Evolutionary conservation across 1,139 yeast genomes (phyloP).

Genomic region (Geotrichum candidum): DNA sequence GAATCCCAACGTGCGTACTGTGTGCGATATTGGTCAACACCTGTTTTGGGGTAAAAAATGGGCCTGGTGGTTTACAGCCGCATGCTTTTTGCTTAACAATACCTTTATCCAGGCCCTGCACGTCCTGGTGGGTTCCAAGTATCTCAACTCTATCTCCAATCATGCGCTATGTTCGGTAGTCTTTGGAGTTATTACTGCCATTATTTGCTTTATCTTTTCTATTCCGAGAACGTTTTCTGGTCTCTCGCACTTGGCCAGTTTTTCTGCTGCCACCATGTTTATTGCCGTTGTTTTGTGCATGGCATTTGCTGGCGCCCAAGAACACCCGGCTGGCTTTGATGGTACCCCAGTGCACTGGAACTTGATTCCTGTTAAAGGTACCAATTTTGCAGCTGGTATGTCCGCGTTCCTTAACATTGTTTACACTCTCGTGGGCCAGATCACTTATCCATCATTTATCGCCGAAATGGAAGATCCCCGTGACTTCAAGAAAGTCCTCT

Average conservation of each 20-base stretch:
- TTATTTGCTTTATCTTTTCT: conserved; percentile 46
- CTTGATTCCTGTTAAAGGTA: conserved; percentile 48
- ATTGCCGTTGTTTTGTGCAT: conserved; percentile 49
- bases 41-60: conserved; percentile 47
- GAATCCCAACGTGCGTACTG: conserved; percentile 47
- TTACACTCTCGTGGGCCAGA: conserved; percentile 59
- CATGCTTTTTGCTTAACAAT: conserved; percentile 50
- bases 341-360: conserved; percentile 42
- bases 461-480: conserved; percentile 54
- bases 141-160: conserved; percentile 49
- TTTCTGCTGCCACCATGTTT: conserved; percentile 53
- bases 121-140: conserved; percentile 55
- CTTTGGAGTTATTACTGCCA: conserved; percentile 44
- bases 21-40: conserved; percentile 56
- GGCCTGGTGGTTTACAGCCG: conserved; percentile 56
- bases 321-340: conserved; percentile 42
- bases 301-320: conserved; percentile 50
- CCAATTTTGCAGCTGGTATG: conserved; percentile 50
- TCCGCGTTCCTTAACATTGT: conserved; percentile 53
- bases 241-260: conserved; percentile 46
- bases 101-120: conserved; percentile 54
- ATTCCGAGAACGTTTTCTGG: conserved; percentile 53
- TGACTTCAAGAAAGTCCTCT: conserved; percentile 53
- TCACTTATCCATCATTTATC: conserved; percentile 58
- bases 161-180: conserved; percentile 48